A percentile compares a stretch with the other conserved stretches of the same genome.
phyloP scores from a whole-genome alignment of 2,329 filamentous ascomycete species.

The Colletotrichum gigasporum region DNA sequence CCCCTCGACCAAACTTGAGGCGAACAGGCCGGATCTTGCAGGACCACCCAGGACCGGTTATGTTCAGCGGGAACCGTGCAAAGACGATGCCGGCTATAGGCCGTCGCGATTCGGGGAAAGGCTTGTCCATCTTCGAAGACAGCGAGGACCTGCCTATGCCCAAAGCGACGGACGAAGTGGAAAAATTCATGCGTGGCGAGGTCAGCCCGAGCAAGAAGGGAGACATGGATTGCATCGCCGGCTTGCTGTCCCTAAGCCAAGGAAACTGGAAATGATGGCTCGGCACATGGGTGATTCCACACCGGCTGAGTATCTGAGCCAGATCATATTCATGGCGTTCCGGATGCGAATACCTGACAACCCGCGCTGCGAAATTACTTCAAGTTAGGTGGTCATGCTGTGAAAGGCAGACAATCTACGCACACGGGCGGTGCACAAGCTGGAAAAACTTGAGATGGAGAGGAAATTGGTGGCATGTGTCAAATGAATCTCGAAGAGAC shows the following conservation, averaged over 20 bases:
- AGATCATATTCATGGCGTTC: neutral
- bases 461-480: too few species aligned
- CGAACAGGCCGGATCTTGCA: constrained; percentile 52
- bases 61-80: constrained; percentile 45
- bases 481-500: too few species aligned
- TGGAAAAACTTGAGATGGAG: too few species aligned
- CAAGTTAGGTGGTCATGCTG: too few species aligned
- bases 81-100: constrained; percentile 52
- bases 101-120: constrained; percentile 40
- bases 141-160: constrained; percentile 38
- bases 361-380: too few species aligned
- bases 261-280: constrained; percentile 80
- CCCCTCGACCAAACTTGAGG: constrained; percentile 46
- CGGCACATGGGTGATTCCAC: constrained; percentile 3
- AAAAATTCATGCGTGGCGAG: constrained; percentile 76
- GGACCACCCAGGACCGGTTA: constrained; percentile 46
- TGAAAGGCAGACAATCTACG: too few species aligned
- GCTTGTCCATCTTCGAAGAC: constrained; percentile 64
- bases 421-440: too few species aligned
- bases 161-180: constrained; percentile 66
- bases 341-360: too few species aligned
- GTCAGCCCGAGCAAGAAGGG: constrained; percentile 77
- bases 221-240: constrained; percentile 89
- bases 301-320: neutral
- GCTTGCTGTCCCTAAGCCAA: constrained; percentile 87